Base-by-base conservation (phyloP, 2,329 filamentous ascomycete species). In the Cordyceps cicadae region DNA sequence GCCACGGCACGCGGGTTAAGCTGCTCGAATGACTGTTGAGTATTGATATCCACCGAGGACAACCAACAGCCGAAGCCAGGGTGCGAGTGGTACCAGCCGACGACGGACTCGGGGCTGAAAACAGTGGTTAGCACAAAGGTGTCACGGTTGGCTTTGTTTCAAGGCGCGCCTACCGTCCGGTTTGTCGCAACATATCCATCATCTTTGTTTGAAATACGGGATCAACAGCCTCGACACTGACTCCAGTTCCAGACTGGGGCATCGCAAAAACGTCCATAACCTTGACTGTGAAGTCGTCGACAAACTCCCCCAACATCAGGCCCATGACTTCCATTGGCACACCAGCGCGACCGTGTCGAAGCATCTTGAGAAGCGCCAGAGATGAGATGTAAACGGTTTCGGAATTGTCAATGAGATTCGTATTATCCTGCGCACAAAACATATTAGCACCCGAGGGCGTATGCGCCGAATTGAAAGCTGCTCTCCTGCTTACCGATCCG, bases 271-370 rank as follows among this genome's bases (percentile, higher is more conserved):
- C 94, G 76, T 99, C 94, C 67, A 97, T 93, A 15, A 99, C 94
- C 67, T 93, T 88, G 64, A 99, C 94, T 62, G 94, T 99, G 77
- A 97, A 99, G 78, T 97, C 94, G 72, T 99, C 94, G 63, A 99
- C 93, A 69, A 99, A 97, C 75, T 97, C 94, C 74, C 94, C 94
- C 70, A 97, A 78, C 94, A 99, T 99, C 73, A 99, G 81, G 64
- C 94, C 94, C 94, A 99, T 99, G 74, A 99, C 94, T 81, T 99
- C 94, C 94, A 99, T 99, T 21, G 94, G 94, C 66, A 99, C 94
- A 79, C 94, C 94, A 46, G 94, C 94, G 67, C 94, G 89, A 66
- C 94, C 94, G 77, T 99, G 94, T 74, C 94, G 88, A 75, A 99
- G 83, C 94, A 99, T 99, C 84, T 99, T 99, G 69, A 99, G 82